Conservation (phyloP, 768 basidiomycete genomes). For the Pisolithus marmoratus region DNA sequence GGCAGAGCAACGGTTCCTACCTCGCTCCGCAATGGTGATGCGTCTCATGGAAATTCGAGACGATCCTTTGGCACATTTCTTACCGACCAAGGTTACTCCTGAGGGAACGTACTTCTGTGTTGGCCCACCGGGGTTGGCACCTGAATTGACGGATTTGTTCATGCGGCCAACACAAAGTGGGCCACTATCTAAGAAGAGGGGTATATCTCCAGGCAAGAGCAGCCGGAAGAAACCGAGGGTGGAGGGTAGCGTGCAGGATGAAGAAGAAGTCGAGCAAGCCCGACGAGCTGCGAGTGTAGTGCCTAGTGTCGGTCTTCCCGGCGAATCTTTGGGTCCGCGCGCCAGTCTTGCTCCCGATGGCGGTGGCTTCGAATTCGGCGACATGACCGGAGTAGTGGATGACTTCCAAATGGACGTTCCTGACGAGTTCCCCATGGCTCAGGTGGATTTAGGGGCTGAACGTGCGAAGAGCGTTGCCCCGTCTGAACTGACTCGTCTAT, state of each 20-base stretch:
- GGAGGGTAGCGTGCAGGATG: slow-evolving; percentile 40
- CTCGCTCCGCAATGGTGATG: slow-evolving; percentile 79
- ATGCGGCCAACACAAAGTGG: slow-evolving; percentile 61
- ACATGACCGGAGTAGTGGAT: slow-evolving; percentile 49
- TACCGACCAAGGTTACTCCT: slow-evolving; percentile 72
- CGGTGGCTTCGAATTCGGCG: slow-evolving; percentile 56
- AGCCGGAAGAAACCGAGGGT: slow-evolving; percentile 56
- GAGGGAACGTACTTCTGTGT: slow-evolving; percentile 76
- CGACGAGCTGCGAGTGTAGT: slow-evolving; percentile 64
- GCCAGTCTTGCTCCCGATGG: slow-evolving; percentile 51
- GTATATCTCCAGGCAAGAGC: slow-evolving; percentile 49
- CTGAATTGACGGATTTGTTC: slow-evolving; percentile 81
- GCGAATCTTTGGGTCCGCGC: slow-evolving; percentile 48
- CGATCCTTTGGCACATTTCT: slow-evolving; percentile 79
- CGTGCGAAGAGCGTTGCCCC: slow-evolving; percentile 45
- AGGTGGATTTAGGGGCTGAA: slow-evolving; percentile 28
- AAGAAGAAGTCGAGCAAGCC: slow-evolving; percentile 63
- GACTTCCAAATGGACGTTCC: slow-evolving; percentile 70
- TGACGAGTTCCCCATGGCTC: slow-evolving; percentile 36
- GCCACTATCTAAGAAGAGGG: slow-evolving; percentile 53
- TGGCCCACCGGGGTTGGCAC: slow-evolving; percentile 78
- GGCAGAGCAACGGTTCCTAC: slow-evolving; percentile 78
- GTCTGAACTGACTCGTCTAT: slow-evolving; percentile 56
- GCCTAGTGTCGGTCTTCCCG: slow-evolving; percentile 52
- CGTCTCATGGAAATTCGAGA: slow-evolving; percentile 80